phyloP scores from a whole-genome alignment of 78 protist genomes.

The Guillardia theta region DNA sequence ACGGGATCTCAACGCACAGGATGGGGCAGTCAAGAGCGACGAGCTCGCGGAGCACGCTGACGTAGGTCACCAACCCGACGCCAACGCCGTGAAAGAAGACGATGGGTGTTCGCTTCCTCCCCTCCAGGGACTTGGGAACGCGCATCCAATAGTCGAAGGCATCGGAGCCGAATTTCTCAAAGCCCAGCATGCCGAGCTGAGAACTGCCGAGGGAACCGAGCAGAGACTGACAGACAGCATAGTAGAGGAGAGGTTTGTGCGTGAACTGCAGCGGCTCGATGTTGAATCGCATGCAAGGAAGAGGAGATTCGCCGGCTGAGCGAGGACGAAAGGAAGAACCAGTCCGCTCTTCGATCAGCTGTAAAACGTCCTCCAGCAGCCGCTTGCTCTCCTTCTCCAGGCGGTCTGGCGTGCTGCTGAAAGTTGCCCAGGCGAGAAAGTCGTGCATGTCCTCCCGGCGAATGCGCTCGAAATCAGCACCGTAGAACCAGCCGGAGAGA shows the following conservation, averaged over 20 bases:
- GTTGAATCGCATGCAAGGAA: background rate
- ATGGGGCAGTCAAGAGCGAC: background rate
- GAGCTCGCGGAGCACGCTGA: background rate
- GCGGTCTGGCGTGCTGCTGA: background rate
- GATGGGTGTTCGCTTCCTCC: background rate
- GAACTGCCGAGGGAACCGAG: background rate
- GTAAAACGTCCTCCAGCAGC: background rate
- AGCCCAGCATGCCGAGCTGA: background rate
- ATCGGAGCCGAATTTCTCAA: background rate
- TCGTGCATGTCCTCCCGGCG: background rate
- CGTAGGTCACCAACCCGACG: background rate
- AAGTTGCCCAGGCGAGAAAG: background rate
- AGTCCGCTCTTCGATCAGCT: background rate
- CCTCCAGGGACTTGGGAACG: background rate
- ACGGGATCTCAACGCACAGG: background rate
- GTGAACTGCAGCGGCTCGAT: background rate
- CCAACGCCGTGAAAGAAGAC: background rate
- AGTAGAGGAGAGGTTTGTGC: background rate
- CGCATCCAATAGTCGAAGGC: conserved; percentile 4
- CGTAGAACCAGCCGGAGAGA: background rate
- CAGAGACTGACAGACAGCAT: background rate
- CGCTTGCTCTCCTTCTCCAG: background rate
- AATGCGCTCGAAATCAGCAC: background rate
- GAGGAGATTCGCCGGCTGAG: background rate
- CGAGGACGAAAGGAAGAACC: background rate